phyloP scores from a whole-genome alignment of 768 basidiomycete genomes.

The Dendrothele bispora region DNA sequence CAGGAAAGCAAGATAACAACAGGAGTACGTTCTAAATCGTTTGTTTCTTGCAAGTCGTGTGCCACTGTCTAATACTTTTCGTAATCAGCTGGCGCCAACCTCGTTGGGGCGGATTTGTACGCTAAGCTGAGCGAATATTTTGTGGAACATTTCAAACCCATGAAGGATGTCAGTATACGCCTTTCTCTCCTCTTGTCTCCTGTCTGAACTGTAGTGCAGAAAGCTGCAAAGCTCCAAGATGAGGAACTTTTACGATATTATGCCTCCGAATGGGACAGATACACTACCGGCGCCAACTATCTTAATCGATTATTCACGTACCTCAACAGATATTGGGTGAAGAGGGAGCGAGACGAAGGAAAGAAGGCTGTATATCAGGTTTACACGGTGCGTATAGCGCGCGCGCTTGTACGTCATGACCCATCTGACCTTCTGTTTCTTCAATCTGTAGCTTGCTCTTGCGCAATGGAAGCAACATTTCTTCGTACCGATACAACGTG shows the following conservation, averaged over 20 bases:
- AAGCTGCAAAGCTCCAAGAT: slow-evolving; percentile 79
- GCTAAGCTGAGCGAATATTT: slow-evolving; percentile 93
- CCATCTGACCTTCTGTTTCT: neutral
- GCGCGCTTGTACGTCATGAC: neutral
- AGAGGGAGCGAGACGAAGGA: slow-evolving; percentile 96
- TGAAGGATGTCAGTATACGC: slow-evolving; percentile 38
- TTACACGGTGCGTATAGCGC: slow-evolving; percentile 84
- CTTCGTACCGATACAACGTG: slow-evolving; percentile 82
- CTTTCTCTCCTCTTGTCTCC: neutral
- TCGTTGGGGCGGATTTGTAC: slow-evolving; percentile 98
- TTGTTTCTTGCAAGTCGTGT: slow-evolving; percentile 34
- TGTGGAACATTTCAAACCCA: slow-evolving; percentile 73
- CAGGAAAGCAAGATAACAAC: slow-evolving; percentile 43
- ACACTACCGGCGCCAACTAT: slow-evolving; percentile 96
- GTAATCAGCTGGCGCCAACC: slow-evolving; percentile 76
- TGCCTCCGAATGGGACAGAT: slow-evolving; percentile 91
- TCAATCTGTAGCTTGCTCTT: slow-evolving; percentile 74
- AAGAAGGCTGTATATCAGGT: slow-evolving; percentile 92
- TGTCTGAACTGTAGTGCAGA: slow-evolving; percentile 41
- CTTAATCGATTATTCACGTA: slow-evolving; percentile 97
- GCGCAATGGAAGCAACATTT: slow-evolving; percentile 96
- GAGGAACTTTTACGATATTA: slow-evolving; percentile 90
- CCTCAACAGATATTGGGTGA: slow-evolving; percentile 98
- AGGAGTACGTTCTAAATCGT: slow-evolving; percentile 54
- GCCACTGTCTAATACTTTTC: neutral